A percentile compares a stretch with the other conserved stretches of the same genome.
Conservation (phyloP, 768 basidiomycete genomes). For the Suillus decipiens region DNA sequence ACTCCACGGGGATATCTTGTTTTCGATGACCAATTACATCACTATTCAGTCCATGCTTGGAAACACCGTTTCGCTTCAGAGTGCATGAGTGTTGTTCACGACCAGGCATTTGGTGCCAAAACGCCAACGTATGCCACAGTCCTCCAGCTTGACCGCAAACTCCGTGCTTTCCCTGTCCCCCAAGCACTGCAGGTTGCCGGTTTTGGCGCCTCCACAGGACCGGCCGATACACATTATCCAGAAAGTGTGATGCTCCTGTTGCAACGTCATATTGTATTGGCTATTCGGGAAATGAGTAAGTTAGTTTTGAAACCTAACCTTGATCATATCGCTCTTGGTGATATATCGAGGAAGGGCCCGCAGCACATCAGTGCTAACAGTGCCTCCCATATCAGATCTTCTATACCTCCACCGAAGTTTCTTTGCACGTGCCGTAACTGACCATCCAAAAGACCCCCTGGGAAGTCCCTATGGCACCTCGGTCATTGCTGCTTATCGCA, state of each 20-base stretch:
- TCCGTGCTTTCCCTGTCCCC: conserved; percentile 69
- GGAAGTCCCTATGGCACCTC: conserved; percentile 74
- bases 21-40: conserved; percentile 8
- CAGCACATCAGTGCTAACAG: conserved; percentile 18
- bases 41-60: conserved; percentile 59
- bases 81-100: conserved; percentile 68
- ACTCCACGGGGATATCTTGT: not conserved
- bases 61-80: conserved; percentile 70
- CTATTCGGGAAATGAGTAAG: conserved; percentile 70
- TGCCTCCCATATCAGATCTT: conserved; percentile 45
- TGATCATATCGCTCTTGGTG: not conserved
- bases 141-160: conserved; percentile 65
- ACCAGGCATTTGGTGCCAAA: conserved; percentile 72
- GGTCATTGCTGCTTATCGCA: conserved; percentile 73
- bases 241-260: conserved; percentile 47
- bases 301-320: conserved; percentile 15
- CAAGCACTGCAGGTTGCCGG: conserved; percentile 67
- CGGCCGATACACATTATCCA: conserved; percentile 40
- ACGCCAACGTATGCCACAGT: conserved; percentile 68
- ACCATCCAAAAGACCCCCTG: conserved; percentile 72
- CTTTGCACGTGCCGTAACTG: conserved; percentile 71
- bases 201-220: conserved; percentile 54
- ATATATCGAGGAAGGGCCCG: conserved; percentile 6
- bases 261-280: conserved; percentile 67
- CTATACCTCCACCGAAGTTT: conserved; percentile 74